Conservation (phyloP, 2,329 filamentous ascomycete genomes). For the Aspergillus unguis region DNA sequence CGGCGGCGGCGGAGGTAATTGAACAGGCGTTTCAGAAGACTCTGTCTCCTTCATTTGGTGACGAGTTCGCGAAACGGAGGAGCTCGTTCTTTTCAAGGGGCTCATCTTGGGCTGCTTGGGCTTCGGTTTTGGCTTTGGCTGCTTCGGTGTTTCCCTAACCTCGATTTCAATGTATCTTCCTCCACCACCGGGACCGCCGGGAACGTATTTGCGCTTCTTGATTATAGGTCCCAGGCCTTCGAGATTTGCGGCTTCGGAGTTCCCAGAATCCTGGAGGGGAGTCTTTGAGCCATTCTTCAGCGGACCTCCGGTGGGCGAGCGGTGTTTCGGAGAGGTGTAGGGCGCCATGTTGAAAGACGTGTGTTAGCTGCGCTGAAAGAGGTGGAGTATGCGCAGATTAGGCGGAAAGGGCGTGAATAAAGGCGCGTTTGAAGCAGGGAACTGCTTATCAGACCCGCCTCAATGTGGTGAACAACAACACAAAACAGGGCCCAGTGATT, state of each 20-base stretch:
- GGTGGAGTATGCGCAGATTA: background rate
- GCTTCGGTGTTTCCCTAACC: constrained; percentile 51
- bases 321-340: constrained; percentile 25
- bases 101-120: constrained; percentile 44
- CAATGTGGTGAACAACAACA: constrained; percentile 12
- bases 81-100: constrained; percentile 42
- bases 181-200: constrained; percentile 80
- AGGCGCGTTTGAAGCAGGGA: constrained; percentile 1
- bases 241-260: constrained; percentile 26
- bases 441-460: constrained; percentile 15
- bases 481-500: constrained; percentile 3
- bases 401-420: background rate
- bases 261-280: constrained; percentile 30
- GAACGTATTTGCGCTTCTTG: constrained; percentile 75
- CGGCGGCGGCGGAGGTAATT: constrained; percentile 23
- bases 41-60: constrained; percentile 37
- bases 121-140: constrained; percentile 19
- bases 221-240: constrained; percentile 65
- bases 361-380: background rate
- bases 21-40: constrained; percentile 15
- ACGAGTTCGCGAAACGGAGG: constrained; percentile 50
- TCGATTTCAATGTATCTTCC: constrained; percentile 78
- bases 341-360: constrained; percentile 28
- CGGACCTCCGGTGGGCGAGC: constrained; percentile 25
- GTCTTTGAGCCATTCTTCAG: constrained; percentile 31